Evolutionary conservation across 495 filamentous ascomycete species (phyloP), one percentile per base, ranked within the genome.

Genomic region (Aspergillus olivimuriae): DNA sequence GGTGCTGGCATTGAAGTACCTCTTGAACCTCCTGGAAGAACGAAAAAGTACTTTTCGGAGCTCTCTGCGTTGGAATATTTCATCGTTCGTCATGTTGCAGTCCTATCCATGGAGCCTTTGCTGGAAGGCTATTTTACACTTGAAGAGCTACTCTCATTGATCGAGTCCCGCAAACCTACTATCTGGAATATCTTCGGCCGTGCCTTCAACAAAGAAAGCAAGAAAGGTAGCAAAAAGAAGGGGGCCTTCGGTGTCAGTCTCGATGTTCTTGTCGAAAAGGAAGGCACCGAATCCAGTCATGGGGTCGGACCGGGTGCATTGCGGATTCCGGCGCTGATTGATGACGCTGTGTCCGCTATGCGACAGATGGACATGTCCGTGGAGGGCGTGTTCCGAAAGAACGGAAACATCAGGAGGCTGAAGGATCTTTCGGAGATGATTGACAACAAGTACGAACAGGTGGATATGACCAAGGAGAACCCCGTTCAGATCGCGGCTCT

Each of bases 181-280:
- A 94, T 97, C 67, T 99, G 92, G 92, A 87, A 87, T 51, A 94
- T 94, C 54, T 94, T 97, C 46, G 91, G 91, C 39, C 94, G 94
- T 54, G 91, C 90, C 10, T 98, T 98, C 73, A 70, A 68, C 37
- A 87, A 94, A 55, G 89, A 94, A 50, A 76, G 76, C 41, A 80
- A 79, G 50, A 92, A 90, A 56, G 76, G 62, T 23, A 77, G 74
- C 49, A 94, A 94, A 62, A 95, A 94, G 74, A 95, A 94, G 68
- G 90, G 89, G 23, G 77, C 90, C 17, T 99, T 99, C 61, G 88
- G 90, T 20, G 86, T 96, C 21, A 77, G 81, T 6, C 71, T 77
- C 37, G 92, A 97, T 48, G 69, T 80, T 23, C 82, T 99, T 46
- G 81, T 94, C 16, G 92, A 99, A 46, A 82, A 88, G 46, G 90